Evolutionary conservation across 768 basidiomycete species (phyloP).

Genomic region (Kwoniella mangroviensis): DNA sequence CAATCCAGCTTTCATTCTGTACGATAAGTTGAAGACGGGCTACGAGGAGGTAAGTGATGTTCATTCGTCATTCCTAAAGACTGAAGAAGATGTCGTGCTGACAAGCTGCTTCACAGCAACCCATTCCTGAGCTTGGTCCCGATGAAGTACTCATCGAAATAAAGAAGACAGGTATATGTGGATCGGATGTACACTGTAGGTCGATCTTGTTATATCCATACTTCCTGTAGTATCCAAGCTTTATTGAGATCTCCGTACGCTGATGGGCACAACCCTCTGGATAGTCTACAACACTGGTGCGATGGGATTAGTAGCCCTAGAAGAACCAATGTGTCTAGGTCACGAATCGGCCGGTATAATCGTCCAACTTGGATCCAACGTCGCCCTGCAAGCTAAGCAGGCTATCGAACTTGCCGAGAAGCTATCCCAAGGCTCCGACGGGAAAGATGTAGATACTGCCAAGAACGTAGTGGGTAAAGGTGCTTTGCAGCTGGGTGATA

Average conservation of each 20-base stretch:
- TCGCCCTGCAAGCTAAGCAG: conserved; percentile 37
- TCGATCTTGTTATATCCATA: neutral
- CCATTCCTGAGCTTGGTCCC: conserved; percentile 59
- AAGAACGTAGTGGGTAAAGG: conserved; percentile 34
- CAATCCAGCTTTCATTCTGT: conserved; percentile 52
- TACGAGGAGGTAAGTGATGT: conserved; percentile 40
- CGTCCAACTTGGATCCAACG: conserved; percentile 58
- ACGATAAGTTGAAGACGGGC: conserved; percentile 44
- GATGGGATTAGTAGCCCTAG: conserved; percentile 60
- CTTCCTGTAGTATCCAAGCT: neutral
- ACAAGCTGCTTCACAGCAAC: conserved; percentile 28
- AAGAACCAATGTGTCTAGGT: conserved; percentile 73
- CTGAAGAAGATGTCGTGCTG: neutral
- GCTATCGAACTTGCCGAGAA: conserved; percentile 24
- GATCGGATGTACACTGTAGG: conserved; percentile 66
- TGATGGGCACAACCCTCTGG: neutral
- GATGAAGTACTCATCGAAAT: conserved; percentile 85
- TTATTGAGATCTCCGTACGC: conserved; percentile 34
- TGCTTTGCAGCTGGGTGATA: conserved; percentile 76
- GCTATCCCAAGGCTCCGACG: conserved; percentile 4
- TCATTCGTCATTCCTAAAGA: neutral
- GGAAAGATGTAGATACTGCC: conserved; percentile 60
- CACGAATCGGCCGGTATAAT: conserved; percentile 89
- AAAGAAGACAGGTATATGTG: conserved; percentile 93
- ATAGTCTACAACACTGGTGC: conserved; percentile 80